Base-by-base conservation (phyloP, 1,139 yeast genomes). In the Suhomyces coccinellae region DNA sequence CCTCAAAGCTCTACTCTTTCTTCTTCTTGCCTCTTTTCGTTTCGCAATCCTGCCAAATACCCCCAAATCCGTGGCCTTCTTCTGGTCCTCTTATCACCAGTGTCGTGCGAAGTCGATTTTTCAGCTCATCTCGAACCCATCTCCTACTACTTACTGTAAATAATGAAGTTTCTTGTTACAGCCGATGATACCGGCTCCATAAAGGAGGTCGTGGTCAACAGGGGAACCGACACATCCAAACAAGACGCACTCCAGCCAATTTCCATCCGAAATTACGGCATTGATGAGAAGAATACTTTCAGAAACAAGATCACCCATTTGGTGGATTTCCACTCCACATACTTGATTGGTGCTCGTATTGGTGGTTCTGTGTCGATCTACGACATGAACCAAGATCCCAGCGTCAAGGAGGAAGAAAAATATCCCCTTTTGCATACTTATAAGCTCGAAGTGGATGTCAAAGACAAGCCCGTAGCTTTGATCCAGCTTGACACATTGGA, bases 151-250 rank as follows among this genome's bases (percentile, higher is more conserved):
- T 6, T 33, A 16, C 38, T 32, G 13, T 11, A 24, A 20, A 31
- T 14, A 24, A 81, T 81, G 86, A 80, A 72, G 62, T 56, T 80
- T 32, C 54, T 81, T 44, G 81, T 69, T 2, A 67, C 84, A 15
- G 72, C 83, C 3, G 83, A 80, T 51, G 85, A 81, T 53, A 73
- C 77, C 0, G 85, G 85, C 2, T 65, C 74, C 6, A 58, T 80
- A 36, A 81, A 80, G 59, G 87, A 83, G 57, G 68, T 84, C 11
- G 57, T 71, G 6, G 84, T 85, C 53, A 58, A 66, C 31, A 68
- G 73, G 46, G 89, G 89, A 0, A 82, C 88, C 0, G 89, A 86
- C 55, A 85, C 91, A 6, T 83, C 91, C 5, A 71, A 73, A 43
- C 79, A 80, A 56, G 77, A 74, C 41, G 83, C 79, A 0, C 58